phyloP scores from a whole-genome alignment of 257 asterid species.

The Solanum appendiculatum region DNA sequence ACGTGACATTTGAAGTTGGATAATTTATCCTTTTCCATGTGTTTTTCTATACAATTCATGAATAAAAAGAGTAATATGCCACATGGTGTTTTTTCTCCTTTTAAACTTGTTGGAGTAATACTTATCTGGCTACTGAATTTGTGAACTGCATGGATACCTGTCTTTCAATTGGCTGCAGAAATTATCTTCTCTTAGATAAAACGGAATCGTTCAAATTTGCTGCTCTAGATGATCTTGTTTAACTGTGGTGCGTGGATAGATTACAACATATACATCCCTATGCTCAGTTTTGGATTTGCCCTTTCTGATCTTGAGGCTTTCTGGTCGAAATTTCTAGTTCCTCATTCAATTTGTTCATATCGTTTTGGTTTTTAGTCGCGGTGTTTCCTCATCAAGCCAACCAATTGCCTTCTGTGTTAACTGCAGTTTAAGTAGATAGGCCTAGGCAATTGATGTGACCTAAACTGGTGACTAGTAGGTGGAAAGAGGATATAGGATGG shows the following conservation, averaged over 20 bases:
- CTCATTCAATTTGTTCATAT: neutral
- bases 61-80: neutral
- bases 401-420: neutral
- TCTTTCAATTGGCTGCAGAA: neutral
- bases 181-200: neutral
- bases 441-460: neutral
- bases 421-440: neutral
- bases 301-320: neutral
- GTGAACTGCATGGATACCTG: neutral
- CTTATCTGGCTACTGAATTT: neutral
- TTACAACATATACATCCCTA: neutral
- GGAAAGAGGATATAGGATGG: neutral
- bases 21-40: neutral
- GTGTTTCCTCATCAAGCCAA: neutral
- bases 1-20: neutral
- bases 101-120: neutral
- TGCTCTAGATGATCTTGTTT: neutral
- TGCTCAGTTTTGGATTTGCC: neutral
- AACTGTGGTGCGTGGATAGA: neutral
- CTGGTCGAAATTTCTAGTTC: neutral
- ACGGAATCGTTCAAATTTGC: neutral
- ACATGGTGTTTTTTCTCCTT: neutral
- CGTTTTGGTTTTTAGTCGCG: neutral
- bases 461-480: neutral
- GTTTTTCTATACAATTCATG: neutral